These are phyloP conservation scores for Zopfia rhizophila DNA, from an alignment of 2,329 filamentous ascomycete genomes.

Conservation along the genomic window DNA sequence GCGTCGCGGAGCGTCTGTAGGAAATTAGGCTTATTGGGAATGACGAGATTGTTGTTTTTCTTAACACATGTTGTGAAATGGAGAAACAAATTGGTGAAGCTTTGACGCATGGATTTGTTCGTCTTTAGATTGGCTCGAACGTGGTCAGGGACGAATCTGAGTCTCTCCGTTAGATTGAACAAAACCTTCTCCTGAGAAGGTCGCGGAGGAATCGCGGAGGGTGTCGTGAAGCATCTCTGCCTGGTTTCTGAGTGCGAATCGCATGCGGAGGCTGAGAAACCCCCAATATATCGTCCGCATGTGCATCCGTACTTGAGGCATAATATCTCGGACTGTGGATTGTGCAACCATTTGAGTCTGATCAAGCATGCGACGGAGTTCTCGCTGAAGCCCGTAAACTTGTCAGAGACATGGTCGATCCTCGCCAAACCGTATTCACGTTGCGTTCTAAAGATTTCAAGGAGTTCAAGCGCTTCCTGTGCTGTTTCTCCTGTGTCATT, in stretches of 20 bases:
- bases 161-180: constrained; percentile 17
- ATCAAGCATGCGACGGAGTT: constrained; percentile 40
- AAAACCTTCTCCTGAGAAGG: constrained; percentile 23
- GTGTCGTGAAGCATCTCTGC: constrained; percentile 37
- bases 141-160: constrained; percentile 31
- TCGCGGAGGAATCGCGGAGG: constrained; percentile 26
- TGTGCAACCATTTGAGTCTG: constrained; percentile 40
- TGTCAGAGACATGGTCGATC: constrained; percentile 38
- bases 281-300: constrained; percentile 25
- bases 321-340: background rate
- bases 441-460: constrained; percentile 4
- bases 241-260: constrained; percentile 36
- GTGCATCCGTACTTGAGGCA: constrained; percentile 4
- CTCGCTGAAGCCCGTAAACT: constrained; percentile 43
- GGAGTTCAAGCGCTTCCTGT: background rate
- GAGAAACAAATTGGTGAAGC: constrained; percentile 47
- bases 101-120: constrained; percentile 49
- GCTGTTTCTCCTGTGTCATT: constrained; percentile 5
- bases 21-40: constrained; percentile 1
- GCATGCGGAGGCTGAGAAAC: constrained; percentile 54
- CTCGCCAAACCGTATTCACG: background rate
- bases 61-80: constrained; percentile 37
- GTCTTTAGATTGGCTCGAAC: constrained; percentile 41
- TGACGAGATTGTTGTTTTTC: background rate
- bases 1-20: background rate